Percentiles rank a stretch among this genome's conserved stretches.
phyloP scores from a whole-genome alignment of 805 yeast genomes.

The Yarrowia sp. region DNA sequence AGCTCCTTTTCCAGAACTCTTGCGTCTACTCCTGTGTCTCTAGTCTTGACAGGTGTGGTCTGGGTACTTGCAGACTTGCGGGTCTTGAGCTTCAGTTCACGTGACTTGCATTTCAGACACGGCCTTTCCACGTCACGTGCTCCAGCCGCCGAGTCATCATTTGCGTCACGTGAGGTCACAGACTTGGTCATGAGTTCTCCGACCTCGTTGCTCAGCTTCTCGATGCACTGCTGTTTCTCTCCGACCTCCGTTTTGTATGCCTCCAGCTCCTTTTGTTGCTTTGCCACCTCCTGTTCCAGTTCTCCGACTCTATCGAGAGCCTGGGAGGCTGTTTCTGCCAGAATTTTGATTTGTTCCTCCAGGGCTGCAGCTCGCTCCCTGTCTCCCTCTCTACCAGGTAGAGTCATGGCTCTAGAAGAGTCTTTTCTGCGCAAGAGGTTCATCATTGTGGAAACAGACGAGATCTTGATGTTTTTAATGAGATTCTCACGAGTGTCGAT shows the following conservation, averaged over 20 bases:
- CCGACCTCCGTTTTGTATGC: neutral
- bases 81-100: neutral
- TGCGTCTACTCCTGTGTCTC: neutral
- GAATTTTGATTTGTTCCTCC: conserved; percentile 44
- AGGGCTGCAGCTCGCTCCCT: conserved; percentile 43
- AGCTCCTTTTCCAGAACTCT: neutral
- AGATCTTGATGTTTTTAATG: too few relatives aligned
- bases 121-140: neutral
- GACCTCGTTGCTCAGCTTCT: conserved; percentile 7
- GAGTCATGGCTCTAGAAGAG: conserved; percentile 30
- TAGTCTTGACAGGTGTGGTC: neutral
- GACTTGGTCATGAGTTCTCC: conserved; percentile 16
- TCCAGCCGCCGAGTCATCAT: neutral
- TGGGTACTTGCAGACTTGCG: neutral
- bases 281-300: conserved; percentile 44
- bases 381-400: conserved; percentile 46
- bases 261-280: conserved; percentile 19
- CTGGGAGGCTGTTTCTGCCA: conserved; percentile 44
- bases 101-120: neutral
- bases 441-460: neutral
- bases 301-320: conserved; percentile 44
- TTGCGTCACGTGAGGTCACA: neutral
- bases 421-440: conserved; percentile 25
- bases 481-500: neutral
- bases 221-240: conserved; percentile 13